A percentile compares a stretch with the other conserved stretches of the same genome.
Evolutionary conservation across 2,329 filamentous ascomycete genomes (phyloP).

Genomic region (Aureobasidium leucospermi): DNA sequence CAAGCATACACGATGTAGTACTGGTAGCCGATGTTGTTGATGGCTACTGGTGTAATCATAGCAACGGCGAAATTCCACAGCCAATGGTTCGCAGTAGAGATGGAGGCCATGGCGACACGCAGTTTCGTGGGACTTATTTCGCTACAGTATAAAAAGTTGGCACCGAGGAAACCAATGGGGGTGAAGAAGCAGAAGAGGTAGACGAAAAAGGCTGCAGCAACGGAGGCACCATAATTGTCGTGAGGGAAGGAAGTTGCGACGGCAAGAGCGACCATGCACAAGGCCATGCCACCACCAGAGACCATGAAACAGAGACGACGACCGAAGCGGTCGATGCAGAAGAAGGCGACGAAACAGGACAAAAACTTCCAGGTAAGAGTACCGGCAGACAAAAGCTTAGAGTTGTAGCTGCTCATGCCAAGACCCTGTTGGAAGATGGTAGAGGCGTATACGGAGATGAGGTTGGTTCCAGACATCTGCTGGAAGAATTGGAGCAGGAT

Average conservation of each 20-base stretch:
- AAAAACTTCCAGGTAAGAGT: constrained; percentile 50
- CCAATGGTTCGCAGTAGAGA: constrained; percentile 50
- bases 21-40: constrained; percentile 44
- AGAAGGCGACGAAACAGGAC: constrained; percentile 44
- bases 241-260: constrained; percentile 42
- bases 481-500: constrained; percentile 45
- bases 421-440: constrained; percentile 28
- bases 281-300: constrained; percentile 45
- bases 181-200: constrained; percentile 56
- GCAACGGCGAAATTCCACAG: constrained; percentile 32
- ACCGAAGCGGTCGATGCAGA: constrained; percentile 46
- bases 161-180: constrained; percentile 51
- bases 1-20: constrained; percentile 47
- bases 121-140: constrained; percentile 20
- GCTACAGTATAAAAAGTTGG: constrained; percentile 39
- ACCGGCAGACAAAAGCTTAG: constrained; percentile 39
- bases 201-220: constrained; percentile 49
- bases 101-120: constrained; percentile 48
- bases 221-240: constrained; percentile 40
- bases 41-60: constrained; percentile 38
- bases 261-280: constrained; percentile 49
- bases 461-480: constrained; percentile 42
- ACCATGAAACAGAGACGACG: constrained; percentile 47
- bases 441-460: constrained; percentile 25
- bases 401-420: constrained; percentile 30